These are phyloP conservation scores for Diplodia corticola DNA, from an alignment of 2,329 filamentous ascomycete genomes.

Conservation along the genomic window DNA sequence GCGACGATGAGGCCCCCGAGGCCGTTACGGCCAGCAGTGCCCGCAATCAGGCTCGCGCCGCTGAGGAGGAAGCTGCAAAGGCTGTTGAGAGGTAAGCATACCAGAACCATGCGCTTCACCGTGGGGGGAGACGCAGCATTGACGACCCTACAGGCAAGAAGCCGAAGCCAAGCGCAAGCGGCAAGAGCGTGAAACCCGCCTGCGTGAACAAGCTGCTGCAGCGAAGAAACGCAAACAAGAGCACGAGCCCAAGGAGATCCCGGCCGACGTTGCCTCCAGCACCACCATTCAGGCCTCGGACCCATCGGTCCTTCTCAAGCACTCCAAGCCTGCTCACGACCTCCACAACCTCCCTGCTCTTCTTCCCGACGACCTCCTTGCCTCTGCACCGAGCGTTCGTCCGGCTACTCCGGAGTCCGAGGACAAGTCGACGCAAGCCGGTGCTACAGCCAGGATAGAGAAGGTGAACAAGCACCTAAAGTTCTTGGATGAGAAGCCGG, in stretches of 20 bases:
- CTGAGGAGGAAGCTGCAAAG: constrained; percentile 34
- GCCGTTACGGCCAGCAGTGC: constrained; percentile 37
- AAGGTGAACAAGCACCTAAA: constrained; percentile 51
- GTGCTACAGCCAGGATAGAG: constrained; percentile 39
- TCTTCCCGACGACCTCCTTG: constrained; percentile 54
- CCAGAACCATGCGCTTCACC: neutral
- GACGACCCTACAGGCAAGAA: constrained; percentile 27
- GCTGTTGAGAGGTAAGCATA: constrained; percentile 30
- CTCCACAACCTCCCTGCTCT: constrained; percentile 48
- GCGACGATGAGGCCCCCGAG: constrained; percentile 42
- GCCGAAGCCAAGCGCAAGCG: constrained; percentile 32
- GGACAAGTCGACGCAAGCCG: constrained; percentile 34
- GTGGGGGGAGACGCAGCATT: neutral
- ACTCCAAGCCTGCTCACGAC: constrained; percentile 27
- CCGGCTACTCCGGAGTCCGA: constrained; percentile 47
- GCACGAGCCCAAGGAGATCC: constrained; percentile 32
- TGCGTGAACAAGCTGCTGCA: constrained; percentile 27
- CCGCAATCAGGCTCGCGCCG: constrained; percentile 31
- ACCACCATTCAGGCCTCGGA: constrained; percentile 21
- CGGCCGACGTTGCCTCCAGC: constrained; percentile 17
- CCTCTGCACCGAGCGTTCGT: constrained; percentile 46
- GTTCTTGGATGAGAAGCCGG: constrained; percentile 49
- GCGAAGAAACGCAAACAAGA: constrained; percentile 31
- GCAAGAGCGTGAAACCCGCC: constrained; percentile 34
- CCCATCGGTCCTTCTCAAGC: neutral